A percentile compares a stretch with the other conserved stretches of the same genome.
Conservation (phyloP, 1,284 basidiomycete genomes). For the Cutaneotrichosporon sp. region DNA sequence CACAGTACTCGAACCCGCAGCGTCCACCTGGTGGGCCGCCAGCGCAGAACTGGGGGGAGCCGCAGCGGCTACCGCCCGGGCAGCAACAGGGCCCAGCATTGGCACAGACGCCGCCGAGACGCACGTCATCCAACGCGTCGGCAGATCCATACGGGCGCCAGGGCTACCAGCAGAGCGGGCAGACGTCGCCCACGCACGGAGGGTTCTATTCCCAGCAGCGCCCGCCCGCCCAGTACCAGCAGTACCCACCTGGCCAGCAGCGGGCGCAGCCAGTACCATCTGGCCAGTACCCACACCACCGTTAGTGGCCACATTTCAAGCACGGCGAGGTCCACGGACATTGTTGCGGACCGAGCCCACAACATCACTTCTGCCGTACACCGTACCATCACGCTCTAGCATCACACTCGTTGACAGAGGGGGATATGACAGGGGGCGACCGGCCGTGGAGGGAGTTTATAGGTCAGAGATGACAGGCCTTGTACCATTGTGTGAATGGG, state of each 20-base stretch:
- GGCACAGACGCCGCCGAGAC: slow-evolving; percentile 20
- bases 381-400: not conserved
- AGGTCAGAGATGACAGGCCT: not conserved
- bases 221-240: slow-evolving; percentile 12
- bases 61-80: slow-evolving; percentile 31
- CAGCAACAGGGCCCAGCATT: slow-evolving; percentile 14
- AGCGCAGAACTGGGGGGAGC: slow-evolving; percentile 25
- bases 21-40: slow-evolving; percentile 7
- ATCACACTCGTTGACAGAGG: slow-evolving; percentile 8
- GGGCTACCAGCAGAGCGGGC: slow-evolving; percentile 3
- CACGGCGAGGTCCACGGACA: slow-evolving; percentile 1
- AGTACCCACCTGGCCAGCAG: slow-evolving; percentile 8
- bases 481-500: slow-evolving; percentile 3
- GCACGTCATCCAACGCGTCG: slow-evolving; percentile 12
- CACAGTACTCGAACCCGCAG: slow-evolving; percentile 30
- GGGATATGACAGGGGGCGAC: not conserved
- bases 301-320: not conserved
- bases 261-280: slow-evolving; percentile 20
- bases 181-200: slow-evolving; percentile 22
- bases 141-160: slow-evolving; percentile 17
- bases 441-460: slow-evolving; percentile 8
- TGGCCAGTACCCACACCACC: slow-evolving; percentile 26
- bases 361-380: not conserved
- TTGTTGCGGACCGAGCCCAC: not conserved
- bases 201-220: slow-evolving; percentile 19